These are phyloP conservation scores for Amanita rubescens DNA, from an alignment of 768 basidiomycete genomes.

Conservation along the genomic window DNA sequence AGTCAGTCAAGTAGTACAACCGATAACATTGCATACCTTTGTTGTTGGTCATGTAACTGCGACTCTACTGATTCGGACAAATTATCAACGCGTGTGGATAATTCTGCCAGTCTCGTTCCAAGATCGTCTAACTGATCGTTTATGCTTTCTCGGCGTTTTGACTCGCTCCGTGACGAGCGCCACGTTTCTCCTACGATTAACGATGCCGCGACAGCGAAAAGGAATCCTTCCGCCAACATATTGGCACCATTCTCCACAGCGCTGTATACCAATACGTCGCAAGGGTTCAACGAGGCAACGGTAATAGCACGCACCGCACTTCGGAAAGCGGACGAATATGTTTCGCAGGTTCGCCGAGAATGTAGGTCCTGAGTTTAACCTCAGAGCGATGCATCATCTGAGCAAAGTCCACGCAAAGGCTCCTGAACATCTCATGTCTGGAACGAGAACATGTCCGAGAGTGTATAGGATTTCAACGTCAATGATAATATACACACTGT, in stretches of 20 bases:
- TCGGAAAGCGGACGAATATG: slow-evolving; percentile 74
- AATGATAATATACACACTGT: slow-evolving; percentile 44
- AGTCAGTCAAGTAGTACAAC: neutral
- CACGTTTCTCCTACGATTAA: slow-evolving; percentile 75
- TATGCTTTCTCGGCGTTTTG: slow-evolving; percentile 64
- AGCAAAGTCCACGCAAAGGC: slow-evolving; percentile 64
- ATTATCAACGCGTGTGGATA: slow-evolving; percentile 35
- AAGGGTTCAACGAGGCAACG: neutral
- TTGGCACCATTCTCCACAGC: slow-evolving; percentile 87
- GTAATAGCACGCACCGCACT: slow-evolving; percentile 40
- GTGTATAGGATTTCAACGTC: neutral
- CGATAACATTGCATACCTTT: slow-evolving; percentile 26
- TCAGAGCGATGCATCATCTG: slow-evolving; percentile 74
- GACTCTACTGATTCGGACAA: slow-evolving; percentile 37
- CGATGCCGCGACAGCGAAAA: slow-evolving; percentile 67
- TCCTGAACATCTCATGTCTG: slow-evolving; percentile 66
- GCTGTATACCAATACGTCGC: slow-evolving; percentile 25
- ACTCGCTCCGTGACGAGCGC: slow-evolving; percentile 61
- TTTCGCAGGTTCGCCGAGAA: slow-evolving; percentile 70
- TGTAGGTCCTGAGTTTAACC: slow-evolving; percentile 60
- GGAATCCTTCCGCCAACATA: slow-evolving; percentile 75
- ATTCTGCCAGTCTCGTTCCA: slow-evolving; percentile 33
- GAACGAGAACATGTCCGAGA: neutral
- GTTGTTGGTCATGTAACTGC: slow-evolving; percentile 33
- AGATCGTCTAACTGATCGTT: slow-evolving; percentile 66